Conservation (phyloP, 2,329 filamentous ascomycete genomes). For the Clonostachys sp. region DNA sequence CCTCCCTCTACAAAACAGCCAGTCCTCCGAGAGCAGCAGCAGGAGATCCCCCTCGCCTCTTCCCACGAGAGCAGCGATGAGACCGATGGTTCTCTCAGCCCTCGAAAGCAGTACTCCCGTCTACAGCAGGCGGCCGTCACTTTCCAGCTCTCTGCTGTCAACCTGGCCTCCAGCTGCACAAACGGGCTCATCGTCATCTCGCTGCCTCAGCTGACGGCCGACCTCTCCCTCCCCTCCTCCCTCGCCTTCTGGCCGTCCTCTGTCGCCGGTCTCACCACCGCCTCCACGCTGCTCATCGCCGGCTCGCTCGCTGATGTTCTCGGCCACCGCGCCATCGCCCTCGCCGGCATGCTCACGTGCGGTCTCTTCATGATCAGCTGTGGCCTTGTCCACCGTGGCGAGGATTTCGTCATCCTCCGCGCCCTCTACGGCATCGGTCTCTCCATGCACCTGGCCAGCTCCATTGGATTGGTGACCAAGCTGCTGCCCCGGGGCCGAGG, state of each 20-base stretch:
- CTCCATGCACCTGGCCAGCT: constrained; percentile 26
- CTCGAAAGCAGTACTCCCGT: neutral
- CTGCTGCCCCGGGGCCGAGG: constrained; percentile 19
- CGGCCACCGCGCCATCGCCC: constrained; percentile 21
- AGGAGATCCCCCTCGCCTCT: too few species aligned
- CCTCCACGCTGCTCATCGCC: constrained; percentile 27
- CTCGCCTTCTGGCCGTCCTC: constrained; percentile 34
- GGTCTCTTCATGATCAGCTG: constrained; percentile 21
- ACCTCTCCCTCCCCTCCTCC: constrained; percentile 21
- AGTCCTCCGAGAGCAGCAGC: too few species aligned
- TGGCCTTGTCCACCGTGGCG: constrained; percentile 18
- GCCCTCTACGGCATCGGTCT: constrained; percentile 31
- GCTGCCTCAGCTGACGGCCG: constrained; percentile 31
- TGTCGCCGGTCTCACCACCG: constrained; percentile 25
- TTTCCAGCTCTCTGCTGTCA: constrained; percentile 12
- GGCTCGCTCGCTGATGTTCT: constrained; percentile 30
- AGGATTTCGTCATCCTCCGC: constrained; percentile 28
- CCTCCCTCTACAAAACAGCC: too few species aligned
- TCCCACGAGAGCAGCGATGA: too few species aligned
- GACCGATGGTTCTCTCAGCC: too few species aligned
- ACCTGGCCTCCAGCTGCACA: constrained; percentile 15
- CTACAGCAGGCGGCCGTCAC: constrained; percentile 1
- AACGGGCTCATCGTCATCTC: constrained; percentile 29
- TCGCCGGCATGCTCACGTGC: constrained; percentile 22
- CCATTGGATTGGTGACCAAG: constrained; percentile 24